A percentile compares a stretch with the other conserved stretches of the same genome.
Evolutionary conservation across 1,139 yeast genomes (phyloP).

Genomic region (Entelexis paramagnoliae): DNA sequence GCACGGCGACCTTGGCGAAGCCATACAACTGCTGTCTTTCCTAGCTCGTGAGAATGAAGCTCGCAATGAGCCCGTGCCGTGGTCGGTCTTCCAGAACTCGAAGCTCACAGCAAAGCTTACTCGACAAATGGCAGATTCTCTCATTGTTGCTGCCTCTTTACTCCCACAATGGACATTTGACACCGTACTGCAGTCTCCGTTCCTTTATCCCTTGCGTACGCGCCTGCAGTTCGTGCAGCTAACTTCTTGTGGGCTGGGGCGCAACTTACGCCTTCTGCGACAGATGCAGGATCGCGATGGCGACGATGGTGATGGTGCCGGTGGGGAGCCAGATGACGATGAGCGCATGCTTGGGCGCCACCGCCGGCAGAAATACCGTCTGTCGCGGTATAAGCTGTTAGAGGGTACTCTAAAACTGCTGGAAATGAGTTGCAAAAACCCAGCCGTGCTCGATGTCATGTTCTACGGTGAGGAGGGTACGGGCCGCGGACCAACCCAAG

Average conservation of each 20-base stretch:
- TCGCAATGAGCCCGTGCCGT: conserved; percentile 17
- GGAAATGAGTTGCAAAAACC: conserved; percentile 65
- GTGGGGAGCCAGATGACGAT: conserved; percentile 30
- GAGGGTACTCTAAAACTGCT: conserved; percentile 75
- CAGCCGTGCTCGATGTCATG: conserved; percentile 78
- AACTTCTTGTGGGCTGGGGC: conserved; percentile 84
- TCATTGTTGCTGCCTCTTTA: conserved; percentile 78
- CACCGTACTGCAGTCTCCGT: conserved; percentile 63
- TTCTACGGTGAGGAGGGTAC: conserved; percentile 91
- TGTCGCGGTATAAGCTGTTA: conserved; percentile 59
- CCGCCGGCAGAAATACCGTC: conserved; percentile 68
- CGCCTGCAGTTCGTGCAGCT: conserved; percentile 71
- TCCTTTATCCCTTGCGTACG: conserved; percentile 75
- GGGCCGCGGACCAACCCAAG: conserved; percentile 92
- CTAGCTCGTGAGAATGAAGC: conserved; percentile 16
- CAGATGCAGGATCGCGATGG: conserved; percentile 46
- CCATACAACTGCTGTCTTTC: conserved; percentile 1
- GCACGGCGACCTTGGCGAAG: not conserved
- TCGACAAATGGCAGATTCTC: conserved; percentile 80
- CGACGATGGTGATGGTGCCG: conserved; percentile 13
- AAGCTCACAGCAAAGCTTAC: conserved; percentile 79
- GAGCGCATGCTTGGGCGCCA: conserved; percentile 50
- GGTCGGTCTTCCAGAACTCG: conserved; percentile 54
- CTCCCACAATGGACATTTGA: conserved; percentile 79
- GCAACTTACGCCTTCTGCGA: conserved; percentile 51